Base-by-base conservation (phyloP, 495 filamentous ascomycete species). In the Entonaema liquescens region DNA sequence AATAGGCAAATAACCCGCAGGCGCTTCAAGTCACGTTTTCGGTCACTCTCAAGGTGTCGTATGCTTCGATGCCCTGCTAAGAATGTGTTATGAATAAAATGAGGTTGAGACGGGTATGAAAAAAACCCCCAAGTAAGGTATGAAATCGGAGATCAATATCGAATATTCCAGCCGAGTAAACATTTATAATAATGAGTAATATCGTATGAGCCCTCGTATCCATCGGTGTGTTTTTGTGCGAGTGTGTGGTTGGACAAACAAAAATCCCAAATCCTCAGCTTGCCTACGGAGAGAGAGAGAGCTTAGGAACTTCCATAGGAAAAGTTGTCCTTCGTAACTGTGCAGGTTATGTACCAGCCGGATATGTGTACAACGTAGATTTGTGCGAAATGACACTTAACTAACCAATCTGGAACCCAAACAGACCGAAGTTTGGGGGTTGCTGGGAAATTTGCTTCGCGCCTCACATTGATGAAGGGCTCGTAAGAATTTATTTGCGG, bases 1-100 rank as follows among this genome's bases (percentile, higher is more conserved):
- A 68, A 73, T 56, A 68, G 70, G 70, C 70, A 68, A 73, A 73
- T 73, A 73, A 68, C 61, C 70, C 65, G 65, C 70, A 73, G 70
- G 9, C 31, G 65, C 29, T 17, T 54, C 50, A 47, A 60, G 65
- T 73, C 70, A 73, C 70, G 70, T 68, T 68, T 68, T 47, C 13
- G 31, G 7, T 13, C 21, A 54, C n/a, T 19, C 40, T 26, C 12
- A 44, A 29, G 17, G 69, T 68, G 65, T 73, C 61, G 70, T 68
- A 65, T 68, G 61, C 17, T 47, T 47, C 17, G 19, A 21, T 47
- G 19, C 19, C 42, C 7, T 47, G 19, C 50, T 36, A 5, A 25
- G 26, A 58, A 28, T 13, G 8, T 11, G 35, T 21, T 52, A 28
- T 13, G 29, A 70, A 63, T 55, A n/a, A 70, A 31, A 25, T 5